Evolutionary conservation across 1,284 basidiomycete species (phyloP).

Genomic region (Mycena citricolor): DNA sequence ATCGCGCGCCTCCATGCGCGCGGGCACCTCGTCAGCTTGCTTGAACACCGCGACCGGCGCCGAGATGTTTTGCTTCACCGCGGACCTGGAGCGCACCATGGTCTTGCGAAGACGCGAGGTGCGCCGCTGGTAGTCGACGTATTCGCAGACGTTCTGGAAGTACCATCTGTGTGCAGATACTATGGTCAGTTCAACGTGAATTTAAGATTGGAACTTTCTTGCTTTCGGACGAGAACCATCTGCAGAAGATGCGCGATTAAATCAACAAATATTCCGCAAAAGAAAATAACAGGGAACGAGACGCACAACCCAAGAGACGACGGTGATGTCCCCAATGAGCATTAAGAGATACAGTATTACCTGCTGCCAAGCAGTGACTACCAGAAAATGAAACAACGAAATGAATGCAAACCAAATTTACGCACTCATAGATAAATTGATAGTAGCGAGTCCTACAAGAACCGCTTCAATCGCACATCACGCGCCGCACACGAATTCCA

Average conservation of each 20-base stretch:
- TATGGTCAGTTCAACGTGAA: neutral
- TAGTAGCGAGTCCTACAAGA: constrained; percentile 41
- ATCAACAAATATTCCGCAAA: neutral
- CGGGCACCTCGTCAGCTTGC: constrained; percentile 15
- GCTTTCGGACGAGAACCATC: constrained; percentile 59
- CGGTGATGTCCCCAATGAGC: constrained; percentile 33
- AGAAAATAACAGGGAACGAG: neutral
- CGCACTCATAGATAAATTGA: constrained; percentile 41
- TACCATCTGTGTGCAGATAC: constrained; percentile 38
- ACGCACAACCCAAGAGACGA: constrained; percentile 32
- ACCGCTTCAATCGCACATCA: too few relatives aligned
- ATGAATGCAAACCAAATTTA: too few relatives aligned
- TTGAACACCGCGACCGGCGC: constrained; percentile 31
- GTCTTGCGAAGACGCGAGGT: constrained; percentile 23
- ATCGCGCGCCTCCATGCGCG: constrained; percentile 1
- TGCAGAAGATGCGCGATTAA: constrained; percentile 33
- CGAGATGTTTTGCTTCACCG: too few relatives aligned
- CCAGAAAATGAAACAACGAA: neutral
- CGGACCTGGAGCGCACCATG: constrained; percentile 30
- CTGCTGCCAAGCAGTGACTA: constrained; percentile 48
- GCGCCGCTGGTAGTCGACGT: constrained; percentile 28
- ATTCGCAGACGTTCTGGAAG: constrained; percentile 47
- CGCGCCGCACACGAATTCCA: neutral
- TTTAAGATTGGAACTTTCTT: constrained; percentile 16
- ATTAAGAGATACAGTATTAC: constrained; percentile 55